Conservation (phyloP, 176 grass and related monocot genomes). For the Echinochloa phyllopogon region DNA sequence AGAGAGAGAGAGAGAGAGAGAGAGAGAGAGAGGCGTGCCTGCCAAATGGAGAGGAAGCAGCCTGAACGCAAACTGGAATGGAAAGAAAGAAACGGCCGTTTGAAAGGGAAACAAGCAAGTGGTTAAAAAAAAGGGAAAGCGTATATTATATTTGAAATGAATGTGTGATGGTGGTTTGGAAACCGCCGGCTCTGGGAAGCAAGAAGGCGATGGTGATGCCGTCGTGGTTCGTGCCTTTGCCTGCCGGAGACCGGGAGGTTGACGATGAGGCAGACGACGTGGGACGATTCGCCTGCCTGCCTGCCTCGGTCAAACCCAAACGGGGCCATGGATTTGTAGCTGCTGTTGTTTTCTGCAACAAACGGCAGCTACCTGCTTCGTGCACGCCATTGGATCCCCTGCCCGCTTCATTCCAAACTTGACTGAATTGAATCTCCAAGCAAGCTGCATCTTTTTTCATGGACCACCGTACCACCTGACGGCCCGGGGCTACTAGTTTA, state of each 20-base stretch:
- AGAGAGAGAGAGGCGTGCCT: not conserved
- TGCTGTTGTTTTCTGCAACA: not conserved
- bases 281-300: not conserved
- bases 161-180: conserved; percentile 11
- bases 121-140: not conserved
- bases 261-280: conserved; percentile 7
- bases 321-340: too few relatives aligned
- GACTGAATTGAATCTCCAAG: too few relatives aligned
- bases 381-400: too few relatives aligned
- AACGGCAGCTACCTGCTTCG: too few relatives aligned
- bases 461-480: too few relatives aligned
- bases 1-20: too few relatives aligned
- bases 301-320: not conserved
- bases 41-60: not conserved
- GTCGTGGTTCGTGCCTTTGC: not conserved
- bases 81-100: not conserved
- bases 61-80: not conserved
- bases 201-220: not conserved
- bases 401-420: too few relatives aligned
- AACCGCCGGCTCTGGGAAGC: conserved; percentile 9
- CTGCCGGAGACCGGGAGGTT: not conserved
- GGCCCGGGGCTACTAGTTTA: too few relatives aligned
- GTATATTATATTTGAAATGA: not conserved
- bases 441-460: too few relatives aligned
- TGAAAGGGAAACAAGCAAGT: not conserved